Base-by-base conservation (phyloP, 768 basidiomycete species). In the Gelatoporia subvermispora region DNA sequence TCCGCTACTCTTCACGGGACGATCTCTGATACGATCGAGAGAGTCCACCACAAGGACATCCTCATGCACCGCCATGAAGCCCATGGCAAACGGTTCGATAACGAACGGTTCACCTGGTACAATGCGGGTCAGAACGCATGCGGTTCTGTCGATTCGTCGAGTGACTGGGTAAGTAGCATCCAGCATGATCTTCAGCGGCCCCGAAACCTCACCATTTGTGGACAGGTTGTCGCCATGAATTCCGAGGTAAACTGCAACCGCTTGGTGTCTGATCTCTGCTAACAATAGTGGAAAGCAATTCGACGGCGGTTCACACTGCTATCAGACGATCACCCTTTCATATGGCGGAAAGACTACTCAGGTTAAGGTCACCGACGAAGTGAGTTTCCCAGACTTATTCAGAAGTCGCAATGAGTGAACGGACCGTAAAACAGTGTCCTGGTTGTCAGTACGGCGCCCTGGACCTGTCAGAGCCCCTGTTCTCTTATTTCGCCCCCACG, bases 361-460 rank as follows among this genome's bases (percentile, higher is more conserved):
- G 25, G 88, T 88, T 5, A 72, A 69, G 13, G 78, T 92, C 53
- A 69, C 68, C 53, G 88, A 92, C 53, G 66, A 74, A 68, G 85
- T 83, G 25, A 48, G 73, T 67, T 15, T 24, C 41, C 8, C 13
- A 7, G 15, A 4, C 4, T 8, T 21, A 7, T 42, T 10, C 4
- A 21, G 4, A 7, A n/a, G 7, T 7, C 5, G 7, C 8, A 5
- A 7, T 20, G 16, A 20, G 20, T 24, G 23, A 18, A 37, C 49
- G 36, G n/a, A 38, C 34, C 17, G 41, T 20, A 15, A 34, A 13
- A n/a, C 63, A 84, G 77, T 88, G 85, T 63, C 78, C 79, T 35
- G 75, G 76, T 16, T 86, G 84, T 55, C 73, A 74, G 2, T 76
- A 66, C 38, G 76, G 74, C 10, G 82, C 74, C n/a, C 74, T 87